Conservation (phyloP, 2,329 filamentous ascomycete species). For the Drechslerella coelobrocha region DNA sequence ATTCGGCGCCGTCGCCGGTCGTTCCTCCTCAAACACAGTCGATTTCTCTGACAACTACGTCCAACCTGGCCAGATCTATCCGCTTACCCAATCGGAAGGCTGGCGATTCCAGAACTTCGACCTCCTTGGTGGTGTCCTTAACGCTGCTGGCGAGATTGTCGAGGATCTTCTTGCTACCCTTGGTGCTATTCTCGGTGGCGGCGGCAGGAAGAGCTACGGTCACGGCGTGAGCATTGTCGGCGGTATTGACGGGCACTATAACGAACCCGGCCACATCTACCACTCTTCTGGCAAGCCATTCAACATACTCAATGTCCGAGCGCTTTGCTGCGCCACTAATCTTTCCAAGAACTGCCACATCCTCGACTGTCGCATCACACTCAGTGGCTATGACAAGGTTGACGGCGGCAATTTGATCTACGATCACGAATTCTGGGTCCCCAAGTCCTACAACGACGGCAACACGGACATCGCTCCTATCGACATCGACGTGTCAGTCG, state of each 20-base stretch:
- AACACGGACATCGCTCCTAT: constrained; percentile 19
- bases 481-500: constrained; percentile 28
- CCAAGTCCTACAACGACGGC: constrained; percentile 23
- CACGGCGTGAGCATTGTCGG: constrained; percentile 32
- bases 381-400: constrained; percentile 41
- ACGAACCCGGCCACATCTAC: constrained; percentile 28
- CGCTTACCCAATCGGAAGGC: constrained; percentile 31
- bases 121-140: constrained; percentile 33
- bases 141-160: constrained; percentile 30
- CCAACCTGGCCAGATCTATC: constrained; percentile 30
- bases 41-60: constrained; percentile 47
- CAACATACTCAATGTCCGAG: constrained; percentile 32
- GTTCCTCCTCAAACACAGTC: constrained; percentile 9
- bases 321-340: constrained; percentile 40
- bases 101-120: constrained; percentile 39
- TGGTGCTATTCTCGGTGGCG: constrained; percentile 11
- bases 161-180: constrained; percentile 26
- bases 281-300: constrained; percentile 33
- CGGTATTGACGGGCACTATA: constrained; percentile 22
- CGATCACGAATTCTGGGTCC: constrained; percentile 44
- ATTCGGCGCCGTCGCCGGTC: constrained; percentile 20
- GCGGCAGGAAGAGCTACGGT: constrained; percentile 28
- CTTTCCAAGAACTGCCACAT: constrained; percentile 28
- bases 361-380: constrained; percentile 40
- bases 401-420: constrained; percentile 43